These are phyloP conservation scores for Cavenderia fasciculata DNA, from an alignment of 78 protist species.

Conservation along the genomic window DNA sequence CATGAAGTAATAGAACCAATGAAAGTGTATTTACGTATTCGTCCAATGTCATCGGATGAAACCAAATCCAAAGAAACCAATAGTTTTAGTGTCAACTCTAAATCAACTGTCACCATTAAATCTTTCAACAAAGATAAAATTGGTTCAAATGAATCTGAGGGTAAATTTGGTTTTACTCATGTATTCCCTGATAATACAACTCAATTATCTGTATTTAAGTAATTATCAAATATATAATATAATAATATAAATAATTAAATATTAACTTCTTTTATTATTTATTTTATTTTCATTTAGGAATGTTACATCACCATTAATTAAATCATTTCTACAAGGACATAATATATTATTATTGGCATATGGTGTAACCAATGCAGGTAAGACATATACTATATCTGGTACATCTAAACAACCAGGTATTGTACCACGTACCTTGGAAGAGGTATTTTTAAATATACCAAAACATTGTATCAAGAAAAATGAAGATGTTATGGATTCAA, in stretches of 20 bases:
- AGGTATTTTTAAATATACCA: constrained; percentile 65
- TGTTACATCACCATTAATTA: constrained; percentile 42
- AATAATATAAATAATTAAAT: background rate
- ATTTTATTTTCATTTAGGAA: background rate
- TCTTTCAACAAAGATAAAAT: constrained; percentile 3
- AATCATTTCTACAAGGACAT: constrained; percentile 81
- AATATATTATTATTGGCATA: constrained; percentile 85
- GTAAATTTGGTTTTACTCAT: constrained; percentile 37
- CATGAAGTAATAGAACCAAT: constrained; percentile 50
- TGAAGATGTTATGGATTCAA: background rate
- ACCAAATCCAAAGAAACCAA: constrained; percentile 37
- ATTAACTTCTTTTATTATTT: background rate
- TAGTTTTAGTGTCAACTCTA: constrained; percentile 12
- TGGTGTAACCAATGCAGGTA: constrained; percentile 92
- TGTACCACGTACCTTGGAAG: constrained; percentile 82
- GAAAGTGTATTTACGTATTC: constrained; percentile 70
- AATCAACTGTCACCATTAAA: constrained; percentile 24
- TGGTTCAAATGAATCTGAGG: constrained; percentile 28
- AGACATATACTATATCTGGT: constrained; percentile 90
- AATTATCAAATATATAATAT: background rate
- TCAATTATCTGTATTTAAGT: constrained; percentile 59
- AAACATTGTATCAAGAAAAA: constrained; percentile 30
- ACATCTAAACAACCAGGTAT: constrained; percentile 83
- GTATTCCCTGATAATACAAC: constrained; percentile 39
- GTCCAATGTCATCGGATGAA: constrained; percentile 62